Conservation (phyloP, 805 yeast genomes). For the Ogataea zsoltii region DNA sequence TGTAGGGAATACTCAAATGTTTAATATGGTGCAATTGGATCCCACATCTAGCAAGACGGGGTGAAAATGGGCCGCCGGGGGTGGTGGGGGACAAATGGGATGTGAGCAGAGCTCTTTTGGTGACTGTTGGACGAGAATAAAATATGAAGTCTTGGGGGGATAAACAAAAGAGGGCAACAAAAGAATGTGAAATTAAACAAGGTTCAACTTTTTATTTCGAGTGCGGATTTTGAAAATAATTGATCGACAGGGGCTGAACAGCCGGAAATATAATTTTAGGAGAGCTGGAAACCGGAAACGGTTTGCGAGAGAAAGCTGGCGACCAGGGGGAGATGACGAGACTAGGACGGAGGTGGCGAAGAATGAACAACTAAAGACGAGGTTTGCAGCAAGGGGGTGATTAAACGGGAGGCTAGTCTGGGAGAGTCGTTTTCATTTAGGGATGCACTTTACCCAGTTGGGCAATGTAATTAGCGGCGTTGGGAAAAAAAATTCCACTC, state of each 20-base stretch:
- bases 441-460: constrained; percentile 2
- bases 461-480: constrained; percentile 4
- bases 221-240: background rate
- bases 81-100: background rate
- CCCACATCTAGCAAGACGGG: background rate
- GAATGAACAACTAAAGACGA: too few relatives aligned
- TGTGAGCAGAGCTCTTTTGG: background rate
- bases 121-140: background rate
- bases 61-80: background rate
- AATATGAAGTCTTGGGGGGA: background rate
- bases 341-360: too few relatives aligned
- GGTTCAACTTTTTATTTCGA: background rate
- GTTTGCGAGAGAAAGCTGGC: too few relatives aligned
- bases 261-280: background rate
- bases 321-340: too few relatives aligned
- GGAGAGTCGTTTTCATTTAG: background rate
- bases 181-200: background rate
- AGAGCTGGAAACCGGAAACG: background rate
- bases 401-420: too few relatives aligned
- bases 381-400: background rate
- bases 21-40: background rate
- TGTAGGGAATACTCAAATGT: too few relatives aligned
- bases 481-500: background rate
- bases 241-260: too few relatives aligned
- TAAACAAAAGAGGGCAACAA: background rate